phyloP scores from a whole-genome alignment of 352 stramenopile genomes.

The Phytopythium chamaehyphon region DNA sequence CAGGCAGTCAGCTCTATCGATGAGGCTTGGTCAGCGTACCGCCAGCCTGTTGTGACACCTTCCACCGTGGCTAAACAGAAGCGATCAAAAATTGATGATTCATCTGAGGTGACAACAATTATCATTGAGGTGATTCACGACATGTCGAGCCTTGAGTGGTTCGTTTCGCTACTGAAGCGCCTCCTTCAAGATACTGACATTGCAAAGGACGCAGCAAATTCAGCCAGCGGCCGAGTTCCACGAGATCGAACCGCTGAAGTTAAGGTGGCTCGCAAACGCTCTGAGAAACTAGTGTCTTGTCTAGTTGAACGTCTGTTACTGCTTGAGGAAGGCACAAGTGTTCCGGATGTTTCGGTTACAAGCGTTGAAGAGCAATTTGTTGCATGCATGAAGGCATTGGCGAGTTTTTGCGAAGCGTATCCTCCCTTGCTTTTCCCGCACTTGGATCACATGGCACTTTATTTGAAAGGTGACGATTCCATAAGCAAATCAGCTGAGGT shows the following conservation, averaged over 20 bases:
- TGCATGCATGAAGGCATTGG: conserved; percentile 72
- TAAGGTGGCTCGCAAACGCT: conserved; percentile 41
- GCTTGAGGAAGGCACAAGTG: conserved; percentile 60
- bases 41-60: conserved; percentile 46
- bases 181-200: conserved; percentile 34
- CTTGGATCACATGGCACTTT: conserved; percentile 69
- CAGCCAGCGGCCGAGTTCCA: conserved; percentile 10
- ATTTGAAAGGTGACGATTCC: conserved; percentile 59
- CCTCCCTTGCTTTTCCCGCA: conserved; percentile 52
- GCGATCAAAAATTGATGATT: conserved; percentile 58
- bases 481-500: conserved; percentile 44
- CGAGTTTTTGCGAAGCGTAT: conserved; percentile 67
- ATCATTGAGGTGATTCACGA: conserved; percentile 80
- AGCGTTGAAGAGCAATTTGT: conserved; percentile 62
- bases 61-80: conserved; percentile 66
- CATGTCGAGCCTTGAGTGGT: conserved; percentile 68
- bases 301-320: conserved; percentile 63
- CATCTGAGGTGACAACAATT: conserved; percentile 45
- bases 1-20: conserved; percentile 36
- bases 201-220: conserved; percentile 8
- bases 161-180: conserved; percentile 60
- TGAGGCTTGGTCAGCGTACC: conserved; percentile 62
- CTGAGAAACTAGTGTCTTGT: conserved; percentile 59
- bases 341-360: conserved; percentile 52
- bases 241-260: conserved; percentile 50